A percentile compares a stretch with the other conserved stretches of the same genome.
Evolutionary conservation across 192 early-diverging fungal species (phyloP).

Genomic region (Gaertneriomyces semiglobifer): DNA sequence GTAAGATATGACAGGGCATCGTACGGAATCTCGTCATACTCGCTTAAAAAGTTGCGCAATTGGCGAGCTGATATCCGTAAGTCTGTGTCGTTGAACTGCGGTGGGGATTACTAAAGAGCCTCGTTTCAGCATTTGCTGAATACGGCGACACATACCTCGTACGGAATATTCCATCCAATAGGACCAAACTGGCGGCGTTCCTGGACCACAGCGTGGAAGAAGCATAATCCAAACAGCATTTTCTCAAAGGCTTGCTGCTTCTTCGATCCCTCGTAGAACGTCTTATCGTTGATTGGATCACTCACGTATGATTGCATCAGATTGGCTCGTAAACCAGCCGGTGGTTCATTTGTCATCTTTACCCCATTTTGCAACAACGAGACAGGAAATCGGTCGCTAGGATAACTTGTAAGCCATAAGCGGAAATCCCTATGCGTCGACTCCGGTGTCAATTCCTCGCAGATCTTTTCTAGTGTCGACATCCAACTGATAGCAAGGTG

Average conservation of each 20-base stretch:
- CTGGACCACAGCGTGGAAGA: conserved; percentile 63
- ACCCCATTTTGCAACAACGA: conserved; percentile 60
- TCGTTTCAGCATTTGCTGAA: not conserved
- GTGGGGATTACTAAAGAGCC: not conserved
- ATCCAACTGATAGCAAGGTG: conserved; percentile 65
- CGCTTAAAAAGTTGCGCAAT: conserved; percentile 55
- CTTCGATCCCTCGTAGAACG: conserved; percentile 60
- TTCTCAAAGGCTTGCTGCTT: conserved; percentile 51
- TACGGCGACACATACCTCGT: conserved; percentile 32
- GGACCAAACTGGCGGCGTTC: conserved; percentile 58
- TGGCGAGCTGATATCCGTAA: conserved; percentile 60
- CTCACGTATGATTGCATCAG: conserved; percentile 48
- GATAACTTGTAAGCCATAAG: conserved; percentile 57
- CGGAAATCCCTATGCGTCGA: conserved; percentile 54
- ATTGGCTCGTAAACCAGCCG: conserved; percentile 53
- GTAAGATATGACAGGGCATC: conserved; percentile 56
- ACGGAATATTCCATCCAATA: conserved; percentile 66
- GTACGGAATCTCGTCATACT: conserved; percentile 57
- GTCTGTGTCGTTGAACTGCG: conserved; percentile 56
- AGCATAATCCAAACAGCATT: conserved; percentile 55
- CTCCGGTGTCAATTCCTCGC: conserved; percentile 55
- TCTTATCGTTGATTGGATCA: conserved; percentile 58
- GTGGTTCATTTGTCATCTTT: conserved; percentile 64
- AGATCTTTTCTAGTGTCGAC: conserved; percentile 58
- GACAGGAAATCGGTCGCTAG: conserved; percentile 59